Evolutionary conservation across 495 filamentous ascomycete species (phyloP), one percentile per base, ranked within the genome.

Genomic region (Penicillium roqueforti): DNA sequence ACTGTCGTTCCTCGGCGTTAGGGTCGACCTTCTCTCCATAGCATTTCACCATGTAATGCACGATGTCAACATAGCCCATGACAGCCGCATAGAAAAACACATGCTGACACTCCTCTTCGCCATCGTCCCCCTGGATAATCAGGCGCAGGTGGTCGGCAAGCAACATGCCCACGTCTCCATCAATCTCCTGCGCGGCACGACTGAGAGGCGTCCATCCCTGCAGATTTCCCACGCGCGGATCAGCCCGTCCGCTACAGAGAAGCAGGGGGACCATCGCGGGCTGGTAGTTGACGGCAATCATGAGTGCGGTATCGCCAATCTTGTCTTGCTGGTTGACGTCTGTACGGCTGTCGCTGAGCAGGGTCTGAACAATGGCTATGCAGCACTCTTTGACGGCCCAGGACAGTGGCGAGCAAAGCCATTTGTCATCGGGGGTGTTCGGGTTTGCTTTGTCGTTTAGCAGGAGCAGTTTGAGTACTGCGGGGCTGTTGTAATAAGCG

Each of bases 321-420:
- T 59, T 59, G 44, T 67, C 61, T 23, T 57, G 55, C 0, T 65
- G 44, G 20, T 67, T 67, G 45, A 61, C 52, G 29, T 67, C 48
- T 14, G 55, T 52, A 9, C 63, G 57, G 10, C 54, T 36, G 31
- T 66, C 63, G 3, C 41, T 23, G 18, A 66, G 18, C 7, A 66
- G 31, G 13, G 53, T 31, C 23, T 57, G 66, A 4, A 68, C 69
- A n/a, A 73, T 46, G 13, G 13, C 48, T 4, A 26, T 25, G 37
- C 76, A 51, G 14, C 67, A 61, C 4, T 57, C 59, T 38, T 63
- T 64, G 5, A 67, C 61, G 16, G 74, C 74, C 65, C 67, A 76
- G 18, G 64, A 68, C 9, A 78, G 61, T 2, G 69, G 63, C 3
- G 75, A 70, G 14, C 66, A 60, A 34, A 64, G 55, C 20, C 48